Evolutionary conservation across 306 rosid genomes (phyloP), one percentile per base, ranked within the genome.

Genomic region (Gastrolobium bilobum): DNA sequence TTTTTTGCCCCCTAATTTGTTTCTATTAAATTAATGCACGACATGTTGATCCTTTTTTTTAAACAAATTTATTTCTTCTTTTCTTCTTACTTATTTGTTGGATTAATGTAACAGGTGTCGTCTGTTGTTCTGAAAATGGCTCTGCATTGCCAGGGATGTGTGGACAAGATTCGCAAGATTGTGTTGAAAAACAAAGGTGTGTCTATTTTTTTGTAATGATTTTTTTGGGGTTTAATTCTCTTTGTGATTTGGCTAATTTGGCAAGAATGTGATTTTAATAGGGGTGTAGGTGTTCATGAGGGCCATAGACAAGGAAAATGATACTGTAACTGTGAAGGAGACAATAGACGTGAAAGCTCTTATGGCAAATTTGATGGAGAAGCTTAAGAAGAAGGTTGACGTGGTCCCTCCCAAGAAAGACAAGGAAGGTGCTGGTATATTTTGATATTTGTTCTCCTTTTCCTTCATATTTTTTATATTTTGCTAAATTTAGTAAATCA

Each of bases 111-210:
- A 64, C 61, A 94, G 98, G 75, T 86, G 60, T 88, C 87, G 73
- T 79, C 91, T n/a, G 93, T 78, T 60, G 94, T 91, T 37, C 79
- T 93, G 71, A 93, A 93, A 88, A 77, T 95, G 84, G 68, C 70
- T 3, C 73, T 91, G 4, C 98, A 95, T 77, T 93, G 99, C 75
- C 91, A 93, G 71, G 99, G 99, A 1, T 95, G 98, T 64, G 4
- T 84, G 4, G 78, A 72, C 58, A 93, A 65, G 87, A 93, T 95
- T 81, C 51, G 67, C 56, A 92, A 7, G 75, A 68, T 42, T 0
- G 86, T 93, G 31, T 20, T 8, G 13, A 91, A 83, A 84, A 92
- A 89, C 67, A 90, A 85, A 87, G 99, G 99, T 95, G 13, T 0
- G 2, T 63, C 4, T 40, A 30, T 3, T 39, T 20, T 14, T 3